These are phyloP conservation scores for Pouteria glomerata DNA, from an alignment of 148 eudicot species.

Conservation along the genomic window DNA sequence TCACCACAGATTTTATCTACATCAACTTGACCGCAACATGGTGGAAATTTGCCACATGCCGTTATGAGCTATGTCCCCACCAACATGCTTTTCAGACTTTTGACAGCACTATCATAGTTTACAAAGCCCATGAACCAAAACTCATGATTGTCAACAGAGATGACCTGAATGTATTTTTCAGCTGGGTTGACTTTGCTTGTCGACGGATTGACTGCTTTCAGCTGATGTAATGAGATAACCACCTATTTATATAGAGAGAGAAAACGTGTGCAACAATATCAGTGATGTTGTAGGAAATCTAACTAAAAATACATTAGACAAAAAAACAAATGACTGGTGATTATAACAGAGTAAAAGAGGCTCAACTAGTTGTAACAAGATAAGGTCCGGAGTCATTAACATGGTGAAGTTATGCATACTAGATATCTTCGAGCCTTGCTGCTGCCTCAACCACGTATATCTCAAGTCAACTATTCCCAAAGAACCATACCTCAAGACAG, in stretches of 20 bases:
- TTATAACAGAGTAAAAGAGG: too few species aligned
- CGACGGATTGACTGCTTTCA: slow-evolving; percentile 70
- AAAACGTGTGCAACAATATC: not conserved
- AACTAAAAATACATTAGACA: too few species aligned
- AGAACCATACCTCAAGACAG: not conserved
- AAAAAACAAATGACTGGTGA: not conserved
- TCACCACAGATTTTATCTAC: not conserved
- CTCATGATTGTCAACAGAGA: slow-evolving; percentile 67
- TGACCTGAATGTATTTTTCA: slow-evolving; percentile 74
- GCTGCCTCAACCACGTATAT: too few species aligned
- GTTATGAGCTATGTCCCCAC: slow-evolving; percentile 17
- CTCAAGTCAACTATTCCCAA: not conserved
- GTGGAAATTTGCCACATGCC: not conserved
- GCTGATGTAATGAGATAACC: slow-evolving; percentile 55
- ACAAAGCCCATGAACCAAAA: slow-evolving; percentile 87
- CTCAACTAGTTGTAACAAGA: not conserved
- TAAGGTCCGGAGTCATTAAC: not conserved
- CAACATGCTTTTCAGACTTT: slow-evolving; percentile 46
- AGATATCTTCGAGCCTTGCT: too few species aligned
- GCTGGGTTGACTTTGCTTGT: slow-evolving; percentile 54
- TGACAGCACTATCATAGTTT: slow-evolving; percentile 69
- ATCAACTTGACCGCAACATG: not conserved
- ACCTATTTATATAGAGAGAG: slow-evolving; percentile 30
- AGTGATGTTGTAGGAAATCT: not conserved
- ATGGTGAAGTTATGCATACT: too few species aligned